These are phyloP conservation scores for Lichtheimia corymbifera DNA, from an alignment of 371 early-diverging fungal genomes.

Conservation along the genomic window DNA sequence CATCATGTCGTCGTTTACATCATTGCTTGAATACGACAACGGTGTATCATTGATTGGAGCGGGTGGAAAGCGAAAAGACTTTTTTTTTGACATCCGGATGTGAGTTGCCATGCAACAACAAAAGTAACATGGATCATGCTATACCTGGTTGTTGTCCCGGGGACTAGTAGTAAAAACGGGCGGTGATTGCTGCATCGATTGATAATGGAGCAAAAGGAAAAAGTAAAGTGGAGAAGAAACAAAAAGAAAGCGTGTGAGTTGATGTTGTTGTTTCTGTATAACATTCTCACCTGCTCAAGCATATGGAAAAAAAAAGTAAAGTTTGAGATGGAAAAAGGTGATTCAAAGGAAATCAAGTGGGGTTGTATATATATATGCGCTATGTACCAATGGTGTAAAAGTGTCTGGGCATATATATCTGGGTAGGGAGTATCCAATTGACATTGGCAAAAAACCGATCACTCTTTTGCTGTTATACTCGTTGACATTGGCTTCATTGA, in stretches of 20 bases:
- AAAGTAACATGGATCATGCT: too few relatives aligned
- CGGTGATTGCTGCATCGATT: conserved; percentile 11
- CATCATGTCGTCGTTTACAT: not conserved
- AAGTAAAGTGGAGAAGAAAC: not conserved
- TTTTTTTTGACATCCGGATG: too few relatives aligned
- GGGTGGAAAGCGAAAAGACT: conserved; percentile 11
- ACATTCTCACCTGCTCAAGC: conserved; percentile 26
- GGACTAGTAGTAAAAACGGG: conserved; percentile 5
- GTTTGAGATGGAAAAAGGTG: too few relatives aligned
- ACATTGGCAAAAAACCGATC: conserved; percentile 1
- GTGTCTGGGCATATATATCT: not conserved
- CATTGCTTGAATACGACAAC: not conserved
- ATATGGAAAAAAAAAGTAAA: conserved; percentile 3
- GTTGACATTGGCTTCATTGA: conserved; percentile 4
- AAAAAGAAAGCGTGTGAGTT: too few relatives aligned
- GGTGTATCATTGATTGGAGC: not conserved
- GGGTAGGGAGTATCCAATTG: conserved; percentile 12
- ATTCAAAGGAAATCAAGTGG: not conserved
- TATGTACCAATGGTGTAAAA: too few relatives aligned
- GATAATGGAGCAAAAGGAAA: not conserved
- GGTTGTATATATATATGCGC: conserved; percentile 1
- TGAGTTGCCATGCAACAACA: not conserved
- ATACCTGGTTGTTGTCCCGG: conserved; percentile 16
- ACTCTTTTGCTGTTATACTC: not conserved
- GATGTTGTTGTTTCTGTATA: not conserved